These are phyloP conservation scores for Bruguiera gymnorhiza DNA, from an alignment of 345 rosid genomes.

Conservation along the genomic window DNA sequence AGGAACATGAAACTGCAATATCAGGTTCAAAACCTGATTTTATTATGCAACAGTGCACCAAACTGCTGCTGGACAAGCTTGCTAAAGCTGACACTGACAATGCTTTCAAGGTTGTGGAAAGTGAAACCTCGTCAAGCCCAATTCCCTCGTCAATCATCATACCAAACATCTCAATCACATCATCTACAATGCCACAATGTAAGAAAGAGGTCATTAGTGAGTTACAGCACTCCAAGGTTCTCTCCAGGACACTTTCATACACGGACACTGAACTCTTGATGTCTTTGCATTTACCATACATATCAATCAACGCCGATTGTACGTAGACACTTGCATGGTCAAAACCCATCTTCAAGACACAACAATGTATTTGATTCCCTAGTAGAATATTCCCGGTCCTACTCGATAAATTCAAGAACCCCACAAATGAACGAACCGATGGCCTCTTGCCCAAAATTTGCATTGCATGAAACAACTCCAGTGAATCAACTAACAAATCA, in stretches of 20 bases:
- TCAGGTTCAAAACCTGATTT: slow-evolving; percentile 55
- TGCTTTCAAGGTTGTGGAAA: slow-evolving; percentile 63
- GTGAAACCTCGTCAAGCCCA: slow-evolving; percentile 61
- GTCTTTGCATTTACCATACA: slow-evolving; percentile 78
- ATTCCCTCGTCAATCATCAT: slow-evolving; percentile 71
- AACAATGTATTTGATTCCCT: slow-evolving; percentile 72
- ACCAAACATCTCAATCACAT: slow-evolving; percentile 64
- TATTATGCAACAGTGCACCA: slow-evolving; percentile 58
- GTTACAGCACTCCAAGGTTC: slow-evolving; percentile 55
- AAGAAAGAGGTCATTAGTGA: slow-evolving; percentile 66
- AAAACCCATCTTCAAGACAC: slow-evolving; percentile 56
- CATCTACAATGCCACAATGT: slow-evolving; percentile 50
- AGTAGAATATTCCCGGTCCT: slow-evolving; percentile 33
- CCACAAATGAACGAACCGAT: slow-evolving; percentile 53
- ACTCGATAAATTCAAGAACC: slow-evolving; percentile 59
- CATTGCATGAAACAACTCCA: slow-evolving; percentile 58
- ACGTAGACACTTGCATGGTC: slow-evolving; percentile 38
- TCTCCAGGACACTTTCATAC: slow-evolving; percentile 36
- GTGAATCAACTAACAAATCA: slow-evolving; percentile 43
- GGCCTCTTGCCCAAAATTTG: slow-evolving; percentile 68
- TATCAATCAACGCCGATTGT: slow-evolving; percentile 64
- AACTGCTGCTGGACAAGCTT: slow-evolving; percentile 38
- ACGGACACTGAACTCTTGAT: slow-evolving; percentile 48
- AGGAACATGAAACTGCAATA: slow-evolving; percentile 65
- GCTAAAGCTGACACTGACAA: slow-evolving; percentile 40